Evolutionary conservation across 164 flowering plant genomes (phyloP).

Genomic region (Dillenia turbinata): DNA sequence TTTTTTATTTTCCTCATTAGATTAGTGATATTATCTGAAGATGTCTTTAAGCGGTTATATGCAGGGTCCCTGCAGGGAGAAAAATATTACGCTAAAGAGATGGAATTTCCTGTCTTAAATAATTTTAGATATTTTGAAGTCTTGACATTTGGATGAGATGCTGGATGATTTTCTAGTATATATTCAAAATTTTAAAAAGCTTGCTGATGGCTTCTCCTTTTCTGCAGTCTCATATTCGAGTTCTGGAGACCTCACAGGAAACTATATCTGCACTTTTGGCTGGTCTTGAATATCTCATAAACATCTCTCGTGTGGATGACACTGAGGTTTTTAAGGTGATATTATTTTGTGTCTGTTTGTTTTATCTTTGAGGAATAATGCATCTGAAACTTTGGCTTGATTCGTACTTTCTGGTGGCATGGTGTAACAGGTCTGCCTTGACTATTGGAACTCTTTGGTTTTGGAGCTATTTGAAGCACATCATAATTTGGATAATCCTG

Average conservation of each 20-base stretch:
- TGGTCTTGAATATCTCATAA: conserved; percentile 93
- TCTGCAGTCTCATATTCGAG: conserved; percentile 79
- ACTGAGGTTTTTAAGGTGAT: conserved; percentile 95
- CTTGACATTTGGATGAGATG: no score
- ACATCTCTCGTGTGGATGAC: conserved; percentile 94
- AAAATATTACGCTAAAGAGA: no score
- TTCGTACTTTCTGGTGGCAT: conserved; percentile 2
- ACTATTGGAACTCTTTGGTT: conserved; percentile 92
- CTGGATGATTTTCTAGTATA: no score
- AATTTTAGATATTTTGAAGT: no score
- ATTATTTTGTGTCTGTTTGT: background rate
- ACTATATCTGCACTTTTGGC: conserved; percentile 56
- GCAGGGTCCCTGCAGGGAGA: no score
- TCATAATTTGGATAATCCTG: conserved; percentile 70
- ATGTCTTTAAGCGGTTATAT: background rate
- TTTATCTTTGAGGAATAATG: background rate
- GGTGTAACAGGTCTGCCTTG: conserved; percentile 79
- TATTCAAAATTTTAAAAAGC: background rate
- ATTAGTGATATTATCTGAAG: background rate
- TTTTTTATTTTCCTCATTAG: background rate
- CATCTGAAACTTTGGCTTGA: background rate
- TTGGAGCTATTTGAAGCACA: conserved; percentile 85
- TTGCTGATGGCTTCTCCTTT: conserved; percentile 2
- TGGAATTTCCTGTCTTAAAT: no score
- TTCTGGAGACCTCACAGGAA: conserved; percentile 69